phyloP scores from a whole-genome alignment of 2,329 filamentous ascomycete species.

The Ceratocystis ficicola region DNA sequence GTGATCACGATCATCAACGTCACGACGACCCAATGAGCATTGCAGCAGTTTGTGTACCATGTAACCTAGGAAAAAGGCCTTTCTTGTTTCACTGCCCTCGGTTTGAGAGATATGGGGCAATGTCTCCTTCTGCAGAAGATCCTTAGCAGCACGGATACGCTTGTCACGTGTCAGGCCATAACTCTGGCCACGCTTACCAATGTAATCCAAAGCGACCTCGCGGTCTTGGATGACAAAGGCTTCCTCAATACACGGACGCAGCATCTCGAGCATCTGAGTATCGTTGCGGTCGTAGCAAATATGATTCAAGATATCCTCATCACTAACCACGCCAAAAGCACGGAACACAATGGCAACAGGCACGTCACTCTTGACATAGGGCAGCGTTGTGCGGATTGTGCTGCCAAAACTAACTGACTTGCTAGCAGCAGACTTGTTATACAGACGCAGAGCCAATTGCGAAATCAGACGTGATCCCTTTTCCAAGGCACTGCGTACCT shows the following conservation, averaged over 20 bases:
- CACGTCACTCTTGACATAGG: constrained; percentile 87
- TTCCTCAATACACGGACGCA: constrained; percentile 94
- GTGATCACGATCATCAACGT: constrained; percentile 95
- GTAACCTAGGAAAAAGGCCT: constrained; percentile 96
- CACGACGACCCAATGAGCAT: constrained; percentile 80
- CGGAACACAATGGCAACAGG: constrained; percentile 93
- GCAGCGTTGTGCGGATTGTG: constrained; percentile 80
- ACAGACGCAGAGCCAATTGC: constrained; percentile 80
- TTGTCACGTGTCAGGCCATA: constrained; percentile 64
- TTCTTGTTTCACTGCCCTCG: constrained; percentile 87
- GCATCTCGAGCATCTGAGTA: constrained; percentile 92
- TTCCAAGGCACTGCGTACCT: constrained; percentile 91
- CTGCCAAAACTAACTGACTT: constrained; percentile 64
- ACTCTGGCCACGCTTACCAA: constrained; percentile 74
- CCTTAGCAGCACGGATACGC: constrained; percentile 81
- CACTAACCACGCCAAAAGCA: constrained; percentile 87
- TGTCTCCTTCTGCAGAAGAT: constrained; percentile 94
- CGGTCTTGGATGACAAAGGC: constrained; percentile 92
- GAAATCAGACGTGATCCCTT: constrained; percentile 93
- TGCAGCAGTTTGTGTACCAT: constrained; percentile 96
- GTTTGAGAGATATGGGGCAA: constrained; percentile 91
- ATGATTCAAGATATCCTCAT: constrained; percentile 95
- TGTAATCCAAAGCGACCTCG: constrained; percentile 87
- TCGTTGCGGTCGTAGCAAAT: constrained; percentile 95
- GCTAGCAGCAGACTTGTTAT: constrained; percentile 68